Base-by-base conservation (phyloP, 2,329 filamentous ascomycete genomes). In the Hymenoscyphus repandus region DNA sequence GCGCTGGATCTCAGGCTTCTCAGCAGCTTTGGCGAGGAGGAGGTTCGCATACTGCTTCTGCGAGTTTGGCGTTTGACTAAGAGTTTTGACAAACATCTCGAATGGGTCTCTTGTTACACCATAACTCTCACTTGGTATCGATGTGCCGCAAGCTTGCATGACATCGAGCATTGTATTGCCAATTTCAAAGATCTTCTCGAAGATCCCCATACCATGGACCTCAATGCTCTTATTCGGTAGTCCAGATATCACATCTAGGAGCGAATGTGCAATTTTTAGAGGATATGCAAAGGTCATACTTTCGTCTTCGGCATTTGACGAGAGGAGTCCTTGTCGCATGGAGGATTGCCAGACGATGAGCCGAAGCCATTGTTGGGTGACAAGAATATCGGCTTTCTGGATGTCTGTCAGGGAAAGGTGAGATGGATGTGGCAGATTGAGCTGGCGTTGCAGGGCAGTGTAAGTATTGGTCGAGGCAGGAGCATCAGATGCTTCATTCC, bases 291-390 rank as follows among this genome's bases (percentile, higher is more conserved):
- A 83, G 32, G 74, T 78, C 74, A 84, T 79, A 42, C 79, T 77
- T 54, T 74, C 74, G 50, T 86, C 78, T 6, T 72, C 67, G 0
- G 81, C 73, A 2, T 74, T 74, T 31, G 77, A 80, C 31, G 80
- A 83, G 17, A 87, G 72, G 20, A 82, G 77, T 3, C 81, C 80
- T 58, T 85, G 82, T 17, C 79, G 77, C 59, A 85, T 85, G 2
- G 82, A 83, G 1, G 84, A 75, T 59, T 86, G 84, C 84, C 84
- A 88, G n/a, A 86, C 78, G 69, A 86, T 84, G 1, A 82, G 79
- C 15, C 80, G 74, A 4, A 88, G 72, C 84, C 84, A 88, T 60
- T 86, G 82, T 62, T 88, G 84, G 2, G 82, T 87, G 47, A 85
- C 77, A 39, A 85, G 73, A 15, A 88, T 74, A 58, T 88, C 82